Conservation (phyloP, 352 stramenopile genomes). For the Aphanomyces invadans region DNA sequence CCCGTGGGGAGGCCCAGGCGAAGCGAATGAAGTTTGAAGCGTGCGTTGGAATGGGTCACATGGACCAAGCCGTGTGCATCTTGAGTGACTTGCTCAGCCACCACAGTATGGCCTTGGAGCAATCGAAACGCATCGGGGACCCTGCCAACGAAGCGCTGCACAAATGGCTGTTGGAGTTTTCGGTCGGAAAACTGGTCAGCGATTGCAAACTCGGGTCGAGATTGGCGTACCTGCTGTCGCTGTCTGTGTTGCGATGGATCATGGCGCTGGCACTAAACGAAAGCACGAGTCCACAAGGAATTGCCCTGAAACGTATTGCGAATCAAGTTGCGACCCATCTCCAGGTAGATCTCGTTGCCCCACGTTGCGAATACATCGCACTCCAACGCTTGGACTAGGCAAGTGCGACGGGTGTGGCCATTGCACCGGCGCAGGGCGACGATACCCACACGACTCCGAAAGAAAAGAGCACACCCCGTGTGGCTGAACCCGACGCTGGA, state of each 20-base stretch:
- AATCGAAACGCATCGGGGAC: conserved; percentile 16
- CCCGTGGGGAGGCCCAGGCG: background rate
- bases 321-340: background rate
- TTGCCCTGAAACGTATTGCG: background rate
- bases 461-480: background rate
- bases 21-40: conserved; percentile 20
- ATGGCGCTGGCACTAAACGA: background rate
- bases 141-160: conserved; percentile 5
- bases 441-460: background rate
- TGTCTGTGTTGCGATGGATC: conserved; percentile 14
- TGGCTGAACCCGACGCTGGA: background rate
- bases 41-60: conserved; percentile 16
- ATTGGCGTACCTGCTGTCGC: background rate
- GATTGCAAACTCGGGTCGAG: conserved; percentile 2
- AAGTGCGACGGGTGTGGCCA: background rate
- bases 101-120: background rate
- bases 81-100: background rate
- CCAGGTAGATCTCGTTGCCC: too few relatives aligned
- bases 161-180: conserved; percentile 14
- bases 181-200: background rate
- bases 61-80: background rate
- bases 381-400: too few relatives aligned
- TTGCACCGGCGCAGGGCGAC: background rate
- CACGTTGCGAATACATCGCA: too few relatives aligned
- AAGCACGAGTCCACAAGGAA: conserved; percentile 5